Conservation (phyloP, 768 basidiomycete genomes). For the Tulasnella sp. region DNA sequence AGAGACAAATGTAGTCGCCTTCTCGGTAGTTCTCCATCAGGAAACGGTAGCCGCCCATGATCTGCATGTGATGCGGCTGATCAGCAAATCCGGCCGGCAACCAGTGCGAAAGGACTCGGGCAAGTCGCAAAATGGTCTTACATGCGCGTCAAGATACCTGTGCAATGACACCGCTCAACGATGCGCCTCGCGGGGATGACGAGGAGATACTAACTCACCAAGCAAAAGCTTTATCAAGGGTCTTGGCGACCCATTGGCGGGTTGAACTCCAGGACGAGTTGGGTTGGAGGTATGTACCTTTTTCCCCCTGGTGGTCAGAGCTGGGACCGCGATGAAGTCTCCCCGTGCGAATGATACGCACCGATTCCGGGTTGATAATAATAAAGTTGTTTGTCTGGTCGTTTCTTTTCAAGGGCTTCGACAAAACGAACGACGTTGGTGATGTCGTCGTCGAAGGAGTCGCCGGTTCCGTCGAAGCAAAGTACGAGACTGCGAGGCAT, state of each 20-base stretch:
- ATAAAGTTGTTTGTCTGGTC: too few species aligned
- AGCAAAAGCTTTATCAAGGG: constrained; percentile 65
- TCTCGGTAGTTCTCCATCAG: constrained; percentile 14
- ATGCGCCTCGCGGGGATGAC: background rate
- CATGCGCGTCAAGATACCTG: constrained; percentile 68
- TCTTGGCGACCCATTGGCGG: constrained; percentile 52
- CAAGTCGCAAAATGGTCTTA: background rate
- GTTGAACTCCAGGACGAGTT: constrained; percentile 56
- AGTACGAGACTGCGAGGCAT: too few species aligned
- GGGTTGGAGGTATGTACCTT: constrained; percentile 31
- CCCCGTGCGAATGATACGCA: too few species aligned
- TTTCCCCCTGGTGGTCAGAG: too few species aligned
- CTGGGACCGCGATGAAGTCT: too few species aligned
- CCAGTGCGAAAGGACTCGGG: too few species aligned
- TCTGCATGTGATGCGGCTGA: background rate
- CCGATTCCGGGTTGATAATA: too few species aligned
- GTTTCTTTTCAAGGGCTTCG: too few species aligned
- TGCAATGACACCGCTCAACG: background rate
- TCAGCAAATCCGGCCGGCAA: background rate
- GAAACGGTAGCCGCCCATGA: constrained; percentile 26
- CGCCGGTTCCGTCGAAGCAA: too few species aligned
- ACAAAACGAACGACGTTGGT: too few species aligned
- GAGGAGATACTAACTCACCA: constrained; percentile 45
- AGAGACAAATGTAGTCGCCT: constrained; percentile 27
- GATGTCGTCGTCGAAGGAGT: too few species aligned